Evolutionary conservation across 2,329 filamentous ascomycete genomes (phyloP).

Genomic region (Fusarium euwallaceae): DNA sequence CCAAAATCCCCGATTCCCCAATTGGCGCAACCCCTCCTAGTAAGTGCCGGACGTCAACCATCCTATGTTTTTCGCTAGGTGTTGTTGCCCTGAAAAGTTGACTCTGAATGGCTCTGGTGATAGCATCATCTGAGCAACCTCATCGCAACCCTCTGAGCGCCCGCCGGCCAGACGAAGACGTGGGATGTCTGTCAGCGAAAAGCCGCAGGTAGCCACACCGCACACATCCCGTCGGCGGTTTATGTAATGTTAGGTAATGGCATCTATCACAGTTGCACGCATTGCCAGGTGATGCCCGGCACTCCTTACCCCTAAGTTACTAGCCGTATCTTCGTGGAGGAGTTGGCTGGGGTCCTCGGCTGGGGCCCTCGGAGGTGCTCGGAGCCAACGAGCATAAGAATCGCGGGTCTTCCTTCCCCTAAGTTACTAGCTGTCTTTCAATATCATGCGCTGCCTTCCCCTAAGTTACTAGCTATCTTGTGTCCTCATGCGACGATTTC

Average conservation of each 20-base stretch:
- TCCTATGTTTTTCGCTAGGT: slow-evolving; percentile 47
- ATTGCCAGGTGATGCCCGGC: slow-evolving; percentile 33
- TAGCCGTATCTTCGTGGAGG: slow-evolving; percentile 40
- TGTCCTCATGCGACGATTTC: slow-evolving; percentile 26
- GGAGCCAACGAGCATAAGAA: slow-evolving; percentile 41
- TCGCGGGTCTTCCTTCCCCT: slow-evolving; percentile 44
- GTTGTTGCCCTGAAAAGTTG: slow-evolving; percentile 24
- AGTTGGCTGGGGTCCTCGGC: slow-evolving; percentile 15
- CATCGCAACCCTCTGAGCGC: not conserved
- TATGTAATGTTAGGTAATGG: slow-evolving; percentile 49
- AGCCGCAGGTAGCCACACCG: slow-evolving; percentile 42
- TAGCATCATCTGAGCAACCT: not conserved
- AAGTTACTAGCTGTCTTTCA: slow-evolving; percentile 44
- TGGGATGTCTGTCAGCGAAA: slow-evolving; percentile 43
- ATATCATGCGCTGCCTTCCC: slow-evolving; percentile 21
- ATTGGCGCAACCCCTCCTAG: slow-evolving; percentile 15
- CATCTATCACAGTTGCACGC: slow-evolving; percentile 4
- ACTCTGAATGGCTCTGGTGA: not conserved
- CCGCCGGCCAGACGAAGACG: slow-evolving; percentile 35
- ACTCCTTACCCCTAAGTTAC: slow-evolving; percentile 46
- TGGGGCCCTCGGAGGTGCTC: slow-evolving; percentile 8
- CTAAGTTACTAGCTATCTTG: slow-evolving; percentile 24
- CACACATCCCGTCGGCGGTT: slow-evolving; percentile 17
- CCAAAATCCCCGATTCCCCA: slow-evolving; percentile 37
- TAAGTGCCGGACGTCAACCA: slow-evolving; percentile 38